Percentiles rank a stretch among this genome's conserved stretches.
These are phyloP conservation scores for Ogataea paraovalis DNA, from an alignment of 805 yeast species.

Conservation along the genomic window DNA sequence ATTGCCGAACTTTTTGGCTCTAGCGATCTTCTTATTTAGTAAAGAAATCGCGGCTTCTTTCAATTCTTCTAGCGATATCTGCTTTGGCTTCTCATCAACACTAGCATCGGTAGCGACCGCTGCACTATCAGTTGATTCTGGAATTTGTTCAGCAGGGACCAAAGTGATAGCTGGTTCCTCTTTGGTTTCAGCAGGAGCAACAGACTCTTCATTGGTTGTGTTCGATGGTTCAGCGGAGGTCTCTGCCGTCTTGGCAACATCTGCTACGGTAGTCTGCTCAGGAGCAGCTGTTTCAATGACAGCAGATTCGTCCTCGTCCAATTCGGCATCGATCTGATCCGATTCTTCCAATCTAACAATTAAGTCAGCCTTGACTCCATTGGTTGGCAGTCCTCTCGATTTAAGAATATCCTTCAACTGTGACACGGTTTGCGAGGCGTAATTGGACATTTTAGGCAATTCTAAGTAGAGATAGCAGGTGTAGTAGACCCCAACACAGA, in stretches of 20 bases:
- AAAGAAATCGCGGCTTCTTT: conserved; percentile 65
- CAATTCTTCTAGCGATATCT: conserved; percentile 62
- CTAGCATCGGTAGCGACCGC: conserved; percentile 10
- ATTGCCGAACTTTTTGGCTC: conserved; percentile 77
- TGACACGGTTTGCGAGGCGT: conserved; percentile 68
- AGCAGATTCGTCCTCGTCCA: conserved; percentile 22
- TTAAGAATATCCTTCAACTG: conserved; percentile 79
- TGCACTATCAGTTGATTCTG: too few species aligned
- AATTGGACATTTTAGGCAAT: conserved; percentile 41
- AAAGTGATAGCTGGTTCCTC: conserved; percentile 16
- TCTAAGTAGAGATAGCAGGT: too few species aligned
- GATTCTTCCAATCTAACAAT: conserved; percentile 59
- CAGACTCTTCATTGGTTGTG: too few species aligned
- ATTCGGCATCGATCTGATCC: conserved; percentile 38
- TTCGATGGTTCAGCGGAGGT: too few species aligned
- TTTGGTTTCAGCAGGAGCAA: conserved; percentile 5
- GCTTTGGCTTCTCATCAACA: conserved; percentile 12
- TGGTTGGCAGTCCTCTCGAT: conserved; percentile 57
- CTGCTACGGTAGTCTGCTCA: conserved; percentile 6
- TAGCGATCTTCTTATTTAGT: conserved; percentile 58
- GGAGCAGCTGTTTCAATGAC: conserved; percentile 3
- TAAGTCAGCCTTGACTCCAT: conserved; percentile 81
- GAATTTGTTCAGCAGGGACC: not conserved
- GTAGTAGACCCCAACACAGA: too few species aligned
- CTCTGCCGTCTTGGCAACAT: conserved; percentile 4